A percentile compares a stretch with the other conserved stretches of the same genome.
These are phyloP conservation scores for Sarocladiaceae sp. DNA, from an alignment of 2,329 filamentous ascomycete genomes.

Conservation along the genomic window DNA sequence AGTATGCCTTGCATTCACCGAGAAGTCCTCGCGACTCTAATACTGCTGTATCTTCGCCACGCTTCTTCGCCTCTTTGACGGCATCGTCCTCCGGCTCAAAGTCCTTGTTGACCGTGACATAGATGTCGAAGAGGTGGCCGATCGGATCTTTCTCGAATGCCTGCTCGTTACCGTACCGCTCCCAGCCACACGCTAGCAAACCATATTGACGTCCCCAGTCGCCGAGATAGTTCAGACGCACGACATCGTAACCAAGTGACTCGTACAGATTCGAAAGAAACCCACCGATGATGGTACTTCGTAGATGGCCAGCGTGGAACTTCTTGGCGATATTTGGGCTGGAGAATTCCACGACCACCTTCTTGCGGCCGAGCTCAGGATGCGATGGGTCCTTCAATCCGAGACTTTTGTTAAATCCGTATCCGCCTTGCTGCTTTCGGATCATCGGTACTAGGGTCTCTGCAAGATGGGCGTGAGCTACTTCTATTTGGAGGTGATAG, in stretches of 20 bases:
- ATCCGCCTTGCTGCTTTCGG: background rate
- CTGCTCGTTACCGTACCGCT: constrained; percentile 63
- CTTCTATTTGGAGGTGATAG: background rate
- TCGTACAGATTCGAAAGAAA: constrained; percentile 68
- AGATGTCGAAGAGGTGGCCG: constrained; percentile 68
- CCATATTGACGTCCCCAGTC: constrained; percentile 75
- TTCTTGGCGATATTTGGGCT: constrained; percentile 75
- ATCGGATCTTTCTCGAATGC: constrained; percentile 62
- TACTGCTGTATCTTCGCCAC: constrained; percentile 37
- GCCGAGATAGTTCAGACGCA: constrained; percentile 70
- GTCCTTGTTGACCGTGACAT: constrained; percentile 62
- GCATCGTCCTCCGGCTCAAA: constrained; percentile 58
- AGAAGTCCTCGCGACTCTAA: constrained; percentile 40
- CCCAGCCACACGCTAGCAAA: constrained; percentile 64
- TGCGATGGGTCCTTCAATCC: background rate
- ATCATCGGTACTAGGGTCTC: background rate
- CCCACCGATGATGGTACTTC: constrained; percentile 73
- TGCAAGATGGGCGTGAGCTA: background rate
- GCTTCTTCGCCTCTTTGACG: constrained; percentile 45
- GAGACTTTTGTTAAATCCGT: background rate
- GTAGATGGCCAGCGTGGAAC: constrained; percentile 70
- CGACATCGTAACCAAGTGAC: constrained; percentile 65
- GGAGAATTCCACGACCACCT: constrained; percentile 66
- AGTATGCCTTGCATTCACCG: constrained; percentile 56
- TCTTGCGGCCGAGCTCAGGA: constrained; percentile 23